These are phyloP conservation scores for Bathelium albidoporum DNA, from an alignment of 495 filamentous ascomycete genomes.

Conservation along the genomic window DNA sequence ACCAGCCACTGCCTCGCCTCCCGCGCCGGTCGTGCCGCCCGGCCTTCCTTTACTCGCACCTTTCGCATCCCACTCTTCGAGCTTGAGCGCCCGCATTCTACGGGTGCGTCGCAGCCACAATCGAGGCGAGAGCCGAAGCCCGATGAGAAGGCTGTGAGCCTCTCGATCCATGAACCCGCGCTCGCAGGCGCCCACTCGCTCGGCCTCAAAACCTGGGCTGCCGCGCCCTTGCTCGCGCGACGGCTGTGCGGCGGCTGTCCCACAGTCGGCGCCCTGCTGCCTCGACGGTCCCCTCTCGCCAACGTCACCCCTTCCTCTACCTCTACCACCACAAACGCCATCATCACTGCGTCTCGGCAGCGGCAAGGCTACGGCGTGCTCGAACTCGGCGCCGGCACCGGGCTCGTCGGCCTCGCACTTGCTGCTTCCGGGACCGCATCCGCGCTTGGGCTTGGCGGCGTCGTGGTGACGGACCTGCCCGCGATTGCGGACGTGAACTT, in stretches of 20 bases:
- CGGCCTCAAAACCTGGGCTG: conserved; percentile 71
- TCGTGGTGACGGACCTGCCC: conserved; percentile 57
- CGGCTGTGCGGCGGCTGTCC: conserved; percentile 36
- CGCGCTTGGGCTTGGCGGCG: conserved; percentile 33
- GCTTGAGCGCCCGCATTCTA: neutral
- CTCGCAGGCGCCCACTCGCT: conserved; percentile 70
- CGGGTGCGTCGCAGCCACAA: neutral
- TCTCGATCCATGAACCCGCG: conserved; percentile 74
- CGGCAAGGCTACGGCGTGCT: conserved; percentile 32
- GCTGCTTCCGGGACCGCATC: conserved; percentile 41
- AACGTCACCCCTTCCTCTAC: neutral
- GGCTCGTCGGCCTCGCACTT: conserved; percentile 46
- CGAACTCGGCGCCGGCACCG: conserved; percentile 57
- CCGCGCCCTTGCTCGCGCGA: conserved; percentile 74
- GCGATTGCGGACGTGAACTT: conserved; percentile 55
- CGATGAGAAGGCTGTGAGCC: conserved; percentile 39
- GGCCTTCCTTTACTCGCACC: conserved; percentile 64
- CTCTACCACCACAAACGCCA: neutral
- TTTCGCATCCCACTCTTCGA: conserved; percentile 53
- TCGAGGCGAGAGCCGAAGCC: neutral
- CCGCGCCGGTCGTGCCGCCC: conserved; percentile 71
- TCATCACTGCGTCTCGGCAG: conserved; percentile 24
- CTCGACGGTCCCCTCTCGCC: conserved; percentile 20
- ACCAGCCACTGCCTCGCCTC: conserved; percentile 71
- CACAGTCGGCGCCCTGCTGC: neutral